Base-by-base conservation (phyloP, 2,329 filamentous ascomycete genomes). In the Alternaria arbusti region DNA sequence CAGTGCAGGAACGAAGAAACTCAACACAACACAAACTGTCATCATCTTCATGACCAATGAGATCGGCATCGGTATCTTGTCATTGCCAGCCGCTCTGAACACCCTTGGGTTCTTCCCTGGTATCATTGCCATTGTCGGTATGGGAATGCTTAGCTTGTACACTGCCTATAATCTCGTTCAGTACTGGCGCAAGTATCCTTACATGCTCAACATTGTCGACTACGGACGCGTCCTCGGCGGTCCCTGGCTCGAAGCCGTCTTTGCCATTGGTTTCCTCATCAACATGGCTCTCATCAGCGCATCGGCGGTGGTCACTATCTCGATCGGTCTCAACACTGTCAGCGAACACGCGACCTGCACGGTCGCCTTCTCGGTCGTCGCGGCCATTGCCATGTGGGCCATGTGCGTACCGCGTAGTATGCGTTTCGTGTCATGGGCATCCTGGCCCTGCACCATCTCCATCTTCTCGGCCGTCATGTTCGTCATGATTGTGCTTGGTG, bases 11-110 rank as follows among this genome's bases (percentile, higher is more conserved):
- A 60, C 25, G 17, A 72, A 67, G 61, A 74, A 74, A 50, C 66
- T 74, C 44, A 71, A 63, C 22, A 72, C 70, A 17, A 66, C 71
- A 50, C 70, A 74, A 70, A 71, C 72, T 26, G 71, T 70, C 52
- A 74, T 76, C 15, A 76, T 76, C 20, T 74, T 76, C 54, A 61
- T 76, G 57, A 76, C 72, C 4, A 76, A 74, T 46, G 71, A 76
- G 52, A 70, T 76, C 20, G 72, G 73, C 32, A 74, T 76, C n/a
- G 73, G 73, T 25, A 73, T 74, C 52, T 64, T 75, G 15, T 74
- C 70, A 10, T 57, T 75, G 20, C 72, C 72, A 20, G 66, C 70
- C 20, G 72, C 71, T 10, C 65, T 76, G 23, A 71, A 74, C 40
- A 65, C 66, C 5, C 64, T 76, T 7, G 70, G 72, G 1, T 74